Evolutionary conservation across 1,139 yeast species (phyloP).

Genomic region (Yamadazyma triangularis): DNA sequence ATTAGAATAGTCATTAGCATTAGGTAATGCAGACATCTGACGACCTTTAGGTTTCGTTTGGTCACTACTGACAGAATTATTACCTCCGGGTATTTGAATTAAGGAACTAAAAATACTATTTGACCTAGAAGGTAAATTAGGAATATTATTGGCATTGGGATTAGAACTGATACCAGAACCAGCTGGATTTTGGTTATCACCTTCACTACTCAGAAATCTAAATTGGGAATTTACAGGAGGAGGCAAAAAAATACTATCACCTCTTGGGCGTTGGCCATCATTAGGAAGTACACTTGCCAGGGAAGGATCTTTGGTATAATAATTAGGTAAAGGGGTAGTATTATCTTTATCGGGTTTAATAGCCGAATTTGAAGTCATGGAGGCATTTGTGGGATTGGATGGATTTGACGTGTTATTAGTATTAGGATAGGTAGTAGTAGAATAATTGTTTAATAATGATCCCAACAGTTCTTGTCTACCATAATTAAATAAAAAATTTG

Average conservation of each 20-base stretch:
- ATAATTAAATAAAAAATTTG: slow-evolving; percentile 12
- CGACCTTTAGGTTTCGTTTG: slow-evolving; percentile 11
- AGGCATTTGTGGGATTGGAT: neutral
- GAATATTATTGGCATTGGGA: neutral
- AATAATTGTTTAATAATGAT: slow-evolving; percentile 16
- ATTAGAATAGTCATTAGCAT: slow-evolving; percentile 10
- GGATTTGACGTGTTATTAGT: neutral
- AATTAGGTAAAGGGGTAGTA: slow-evolving; percentile 1
- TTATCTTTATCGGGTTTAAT: neutral
- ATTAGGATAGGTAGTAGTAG: slow-evolving; percentile 2
- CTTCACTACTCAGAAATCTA: slow-evolving; percentile 1
- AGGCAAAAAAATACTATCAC: slow-evolving; percentile 29
- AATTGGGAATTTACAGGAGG: slow-evolving; percentile 17
- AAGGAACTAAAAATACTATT: slow-evolving; percentile 41
- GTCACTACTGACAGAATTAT: slow-evolving; percentile 27
- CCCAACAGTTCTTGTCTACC: slow-evolving; percentile 19
- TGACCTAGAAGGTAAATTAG: slow-evolving; percentile 23
- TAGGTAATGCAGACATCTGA: slow-evolving; percentile 14
- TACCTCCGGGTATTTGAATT: slow-evolving; percentile 34
- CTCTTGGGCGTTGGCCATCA: slow-evolving; percentile 18
- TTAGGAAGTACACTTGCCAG: slow-evolving; percentile 2
- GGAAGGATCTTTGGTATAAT: slow-evolving; percentile 3
- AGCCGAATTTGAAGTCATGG: neutral
- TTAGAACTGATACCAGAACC: slow-evolving; percentile 9
- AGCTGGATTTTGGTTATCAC: slow-evolving; percentile 7